Evolutionary conservation across 2,329 filamentous ascomycete species (phyloP).

Genomic region (Kalaharituber pfeilii): DNA sequence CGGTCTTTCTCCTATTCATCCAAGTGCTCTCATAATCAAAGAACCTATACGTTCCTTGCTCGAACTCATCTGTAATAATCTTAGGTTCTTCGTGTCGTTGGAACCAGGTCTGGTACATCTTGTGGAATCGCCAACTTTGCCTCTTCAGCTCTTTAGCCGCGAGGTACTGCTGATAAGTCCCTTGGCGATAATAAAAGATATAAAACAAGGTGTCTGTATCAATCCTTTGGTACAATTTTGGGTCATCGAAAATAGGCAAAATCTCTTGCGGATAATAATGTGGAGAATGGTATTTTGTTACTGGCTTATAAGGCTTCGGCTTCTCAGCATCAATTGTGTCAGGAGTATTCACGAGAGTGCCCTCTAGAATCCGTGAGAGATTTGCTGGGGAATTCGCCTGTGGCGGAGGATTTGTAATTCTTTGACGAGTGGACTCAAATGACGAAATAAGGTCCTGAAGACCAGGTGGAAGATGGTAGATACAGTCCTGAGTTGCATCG

Average conservation of each 20-base stretch:
- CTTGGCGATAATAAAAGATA: conserved; percentile 97
- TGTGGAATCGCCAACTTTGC: conserved; percentile 98
- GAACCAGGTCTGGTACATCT: conserved; percentile 99
- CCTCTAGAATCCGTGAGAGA: conserved; percentile 50
- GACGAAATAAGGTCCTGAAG: conserved; percentile 81
- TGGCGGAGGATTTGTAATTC: conserved; percentile 36
- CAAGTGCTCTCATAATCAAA: conserved; percentile 99
- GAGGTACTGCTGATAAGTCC: conserved; percentile 85
- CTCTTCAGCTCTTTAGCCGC: conserved; percentile 94
- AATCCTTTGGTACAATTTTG: conserved; percentile 63
- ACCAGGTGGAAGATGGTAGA: conserved; percentile 72
- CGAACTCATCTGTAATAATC: conserved; percentile 94
- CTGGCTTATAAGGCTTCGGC: conserved; percentile 67
- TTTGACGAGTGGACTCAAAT: conserved; percentile 66
- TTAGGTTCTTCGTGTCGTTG: conserved; percentile 97
- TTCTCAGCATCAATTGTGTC: conserved; percentile 64
- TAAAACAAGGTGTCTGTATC: conserved; percentile 96
- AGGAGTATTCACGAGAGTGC: conserved; percentile 38
- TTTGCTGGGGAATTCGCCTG: conserved; percentile 17
- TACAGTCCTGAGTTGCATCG: conserved; percentile 3
- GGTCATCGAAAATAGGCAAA: conserved; percentile 81
- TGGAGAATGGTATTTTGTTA: conserved; percentile 59
- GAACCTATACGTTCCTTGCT: conserved; percentile 97
- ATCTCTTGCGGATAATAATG: conserved; percentile 84
- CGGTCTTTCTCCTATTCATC: conserved; percentile 28